These are phyloP conservation scores for Pinus tabuliformis DNA, from an alignment of 75 land plant genomes.

Conservation along the genomic window DNA sequence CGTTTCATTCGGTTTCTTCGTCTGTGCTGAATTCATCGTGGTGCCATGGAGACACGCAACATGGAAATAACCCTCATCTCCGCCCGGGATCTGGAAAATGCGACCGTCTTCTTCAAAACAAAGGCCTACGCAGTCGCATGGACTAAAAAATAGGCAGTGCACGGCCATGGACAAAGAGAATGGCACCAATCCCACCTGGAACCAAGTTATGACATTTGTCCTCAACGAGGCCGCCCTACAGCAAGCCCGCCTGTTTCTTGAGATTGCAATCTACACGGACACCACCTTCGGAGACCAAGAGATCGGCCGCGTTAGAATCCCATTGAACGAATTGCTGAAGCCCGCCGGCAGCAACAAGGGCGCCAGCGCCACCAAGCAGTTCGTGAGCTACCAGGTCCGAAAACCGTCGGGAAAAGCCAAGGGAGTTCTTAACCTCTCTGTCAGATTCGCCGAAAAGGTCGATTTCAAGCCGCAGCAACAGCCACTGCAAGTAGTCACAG, in stretches of 20 bases:
- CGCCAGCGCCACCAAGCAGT: background rate
- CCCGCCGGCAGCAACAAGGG: constrained; percentile 13
- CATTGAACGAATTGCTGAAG: constrained; percentile 10
- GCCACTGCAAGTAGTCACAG: background rate
- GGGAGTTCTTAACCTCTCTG: constrained; percentile 30
- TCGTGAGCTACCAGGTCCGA: constrained; percentile 24
- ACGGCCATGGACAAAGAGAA: too few relatives aligned
- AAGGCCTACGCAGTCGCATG: too few relatives aligned
- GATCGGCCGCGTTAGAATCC: constrained; percentile 46
- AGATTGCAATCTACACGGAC: constrained; percentile 15
- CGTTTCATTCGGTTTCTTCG: too few relatives aligned
- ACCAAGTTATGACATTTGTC: constrained; percentile 21
- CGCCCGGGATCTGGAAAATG: background rate
- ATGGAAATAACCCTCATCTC: constrained; percentile 33
- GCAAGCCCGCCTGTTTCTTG: constrained; percentile 3
- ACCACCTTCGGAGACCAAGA: constrained; percentile 42
- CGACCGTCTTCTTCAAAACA: too few relatives aligned
- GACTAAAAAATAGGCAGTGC: constrained; percentile 16
- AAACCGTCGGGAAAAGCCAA: constrained; percentile 30
- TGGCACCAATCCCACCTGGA: constrained; percentile 43
- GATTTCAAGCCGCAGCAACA: background rate
- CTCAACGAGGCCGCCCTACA: constrained; percentile 22
- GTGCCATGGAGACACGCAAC: constrained; percentile 1
- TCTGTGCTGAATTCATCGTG: too few relatives aligned
- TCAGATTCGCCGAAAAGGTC: constrained; percentile 18